phyloP scores from a whole-genome alignment of 768 basidiomycete species.

The Cystofilobasidium ferigula region DNA sequence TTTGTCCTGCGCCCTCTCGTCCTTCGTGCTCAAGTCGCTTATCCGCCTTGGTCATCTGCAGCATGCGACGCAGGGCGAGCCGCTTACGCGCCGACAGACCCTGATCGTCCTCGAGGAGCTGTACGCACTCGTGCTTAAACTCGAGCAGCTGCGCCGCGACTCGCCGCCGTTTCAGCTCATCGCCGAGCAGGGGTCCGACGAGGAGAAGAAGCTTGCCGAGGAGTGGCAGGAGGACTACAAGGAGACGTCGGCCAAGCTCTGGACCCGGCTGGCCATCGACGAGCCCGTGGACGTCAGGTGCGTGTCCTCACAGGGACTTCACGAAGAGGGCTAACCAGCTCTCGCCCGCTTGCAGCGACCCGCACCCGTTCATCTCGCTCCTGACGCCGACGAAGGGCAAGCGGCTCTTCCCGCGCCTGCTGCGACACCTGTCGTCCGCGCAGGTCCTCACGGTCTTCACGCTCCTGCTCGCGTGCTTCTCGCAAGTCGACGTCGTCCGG shows the following conservation, averaged over 20 bases:
- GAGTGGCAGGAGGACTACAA: slow-evolving; percentile 43
- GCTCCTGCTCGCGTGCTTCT: slow-evolving; percentile 85
- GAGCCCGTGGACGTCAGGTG: slow-evolving; percentile 89
- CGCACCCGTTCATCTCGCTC: slow-evolving; percentile 92
- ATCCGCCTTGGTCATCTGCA: too few species aligned
- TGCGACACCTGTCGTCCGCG: slow-evolving; percentile 65
- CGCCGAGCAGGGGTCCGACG: slow-evolving; percentile 30
- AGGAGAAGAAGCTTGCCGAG: slow-evolving; percentile 28
- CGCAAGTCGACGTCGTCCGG: slow-evolving; percentile 79
- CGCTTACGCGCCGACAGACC: slow-evolving; percentile 64
- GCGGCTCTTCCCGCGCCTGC: slow-evolving; percentile 73
- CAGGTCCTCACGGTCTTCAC: slow-evolving; percentile 80
- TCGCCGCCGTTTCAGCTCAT: slow-evolving; percentile 47
- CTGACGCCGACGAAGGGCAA: slow-evolving; percentile 84
- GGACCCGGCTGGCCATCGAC: slow-evolving; percentile 71
- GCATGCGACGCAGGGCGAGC: slow-evolving; percentile 26
- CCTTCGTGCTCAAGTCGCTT: neutral
- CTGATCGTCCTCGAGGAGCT: slow-evolving; percentile 68
- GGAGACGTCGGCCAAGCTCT: slow-evolving; percentile 53
- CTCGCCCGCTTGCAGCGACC: slow-evolving; percentile 49
- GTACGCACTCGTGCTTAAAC: slow-evolving; percentile 69
- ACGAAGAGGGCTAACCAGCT: too few species aligned
- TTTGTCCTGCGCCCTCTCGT: neutral
- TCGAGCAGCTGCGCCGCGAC: slow-evolving; percentile 74
- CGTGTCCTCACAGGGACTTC: slow-evolving; percentile 25